Conservation (phyloP, 2,329 filamentous ascomycete genomes). For the Davidsoniella neocaledoniae region DNA sequence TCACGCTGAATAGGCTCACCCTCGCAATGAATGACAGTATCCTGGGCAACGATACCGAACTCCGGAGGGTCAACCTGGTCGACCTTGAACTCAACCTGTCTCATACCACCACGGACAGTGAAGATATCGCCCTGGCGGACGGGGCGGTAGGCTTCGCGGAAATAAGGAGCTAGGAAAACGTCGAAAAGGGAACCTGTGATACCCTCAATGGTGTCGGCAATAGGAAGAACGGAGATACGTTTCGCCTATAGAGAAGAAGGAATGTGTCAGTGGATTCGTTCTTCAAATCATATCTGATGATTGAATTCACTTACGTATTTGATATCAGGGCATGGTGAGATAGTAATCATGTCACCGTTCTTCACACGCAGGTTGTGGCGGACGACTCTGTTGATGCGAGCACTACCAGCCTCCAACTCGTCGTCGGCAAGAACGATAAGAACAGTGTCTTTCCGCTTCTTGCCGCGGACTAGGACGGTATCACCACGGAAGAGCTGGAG, state of each 20-base stretch:
- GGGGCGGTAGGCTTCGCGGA: constrained; percentile 95
- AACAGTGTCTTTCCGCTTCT: constrained; percentile 99
- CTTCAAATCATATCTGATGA: neutral
- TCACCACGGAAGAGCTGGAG: constrained; percentile 97
- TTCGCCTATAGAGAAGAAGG: constrained; percentile 52
- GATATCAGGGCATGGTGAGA: constrained; percentile 96
- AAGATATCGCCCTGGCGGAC: constrained; percentile 96
- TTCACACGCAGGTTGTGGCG: constrained; percentile 97
- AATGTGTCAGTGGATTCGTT: neutral
- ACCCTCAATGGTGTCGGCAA: constrained; percentile 95
- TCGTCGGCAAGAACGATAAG: constrained; percentile 95
- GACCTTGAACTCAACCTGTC: constrained; percentile 98
- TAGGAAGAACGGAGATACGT: constrained; percentile 93
- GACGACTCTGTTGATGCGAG: constrained; percentile 94
- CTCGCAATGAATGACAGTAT: constrained; percentile 98
- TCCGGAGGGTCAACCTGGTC: constrained; percentile 97
- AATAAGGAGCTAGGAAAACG: constrained; percentile 97
- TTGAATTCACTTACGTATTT: constrained; percentile 67
- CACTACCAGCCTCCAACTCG: constrained; percentile 92
- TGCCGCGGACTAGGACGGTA: constrained; percentile 94
- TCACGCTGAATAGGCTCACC: constrained; percentile 89
- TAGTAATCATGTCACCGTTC: constrained; percentile 93
- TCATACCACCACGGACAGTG: constrained; percentile 94
- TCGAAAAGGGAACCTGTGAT: constrained; percentile 96
- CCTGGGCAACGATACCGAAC: constrained; percentile 96